Percentiles rank a stretch among this genome's conserved stretches.
These are phyloP conservation scores for Phyllachora maydis DNA, from an alignment of 2,329 filamentous ascomycete genomes.

Conservation along the genomic window DNA sequence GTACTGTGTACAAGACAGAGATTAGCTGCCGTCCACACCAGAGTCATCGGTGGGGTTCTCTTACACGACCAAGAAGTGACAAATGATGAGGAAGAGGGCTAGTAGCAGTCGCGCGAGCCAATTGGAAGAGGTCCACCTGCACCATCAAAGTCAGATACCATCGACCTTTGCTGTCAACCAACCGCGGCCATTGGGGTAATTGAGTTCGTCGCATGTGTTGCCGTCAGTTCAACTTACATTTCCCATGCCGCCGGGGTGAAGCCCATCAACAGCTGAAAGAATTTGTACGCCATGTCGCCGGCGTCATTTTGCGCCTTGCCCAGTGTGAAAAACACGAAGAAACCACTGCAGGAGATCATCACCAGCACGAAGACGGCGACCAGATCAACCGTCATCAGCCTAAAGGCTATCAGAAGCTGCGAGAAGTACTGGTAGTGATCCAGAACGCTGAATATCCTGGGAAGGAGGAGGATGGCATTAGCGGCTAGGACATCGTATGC, in stretches of 20 bases:
- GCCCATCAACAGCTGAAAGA: constrained; percentile 90
- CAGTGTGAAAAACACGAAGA: constrained; percentile 84
- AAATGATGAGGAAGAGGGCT: constrained; percentile 74
- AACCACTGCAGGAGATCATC: constrained; percentile 75
- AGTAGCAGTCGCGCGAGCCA: constrained; percentile 56
- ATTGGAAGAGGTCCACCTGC: constrained; percentile 55
- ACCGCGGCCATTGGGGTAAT: too few relatives aligned
- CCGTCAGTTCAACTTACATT: constrained; percentile 39
- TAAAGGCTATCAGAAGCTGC: constrained; percentile 80
- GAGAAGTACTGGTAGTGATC: constrained; percentile 96
- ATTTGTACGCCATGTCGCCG: constrained; percentile 61
- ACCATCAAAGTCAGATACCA: too few relatives aligned
- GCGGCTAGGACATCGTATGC: constrained; percentile 89
- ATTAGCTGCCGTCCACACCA: constrained; percentile 2
- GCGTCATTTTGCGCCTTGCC: constrained; percentile 54
- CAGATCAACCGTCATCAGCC: constrained; percentile 81
- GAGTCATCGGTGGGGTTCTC: constrained; percentile 8
- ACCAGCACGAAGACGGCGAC: constrained; percentile 71
- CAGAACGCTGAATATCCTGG: constrained; percentile 76
- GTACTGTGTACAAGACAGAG: constrained; percentile 34
- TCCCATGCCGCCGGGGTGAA: constrained; percentile 94
- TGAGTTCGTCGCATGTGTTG: too few relatives aligned
- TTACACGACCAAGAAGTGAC: constrained; percentile 77
- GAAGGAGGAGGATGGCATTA: constrained; percentile 75
- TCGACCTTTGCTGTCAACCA: too few relatives aligned